A percentile compares a stretch with the other conserved stretches of the same genome.
phyloP scores from a whole-genome alignment of 106 monocot genomes.

The Dendrobium nobile region DNA sequence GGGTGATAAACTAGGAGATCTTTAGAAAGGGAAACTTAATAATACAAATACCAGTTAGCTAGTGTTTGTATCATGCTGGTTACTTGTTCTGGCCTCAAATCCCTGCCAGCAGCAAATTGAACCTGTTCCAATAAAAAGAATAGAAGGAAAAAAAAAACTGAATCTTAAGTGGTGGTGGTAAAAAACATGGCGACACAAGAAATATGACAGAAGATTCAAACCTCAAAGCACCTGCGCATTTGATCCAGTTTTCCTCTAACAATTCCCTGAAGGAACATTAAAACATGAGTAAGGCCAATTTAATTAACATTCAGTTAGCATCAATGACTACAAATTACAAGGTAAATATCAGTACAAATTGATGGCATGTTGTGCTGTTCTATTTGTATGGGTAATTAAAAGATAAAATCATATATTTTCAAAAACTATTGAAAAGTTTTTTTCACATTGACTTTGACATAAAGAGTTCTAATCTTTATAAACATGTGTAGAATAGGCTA shows the following conservation, averaged over 20 bases:
- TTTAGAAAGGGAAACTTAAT: background rate
- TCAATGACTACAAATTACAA: background rate
- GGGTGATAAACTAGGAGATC: background rate
- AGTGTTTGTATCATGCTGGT: slow-evolving; percentile 76
- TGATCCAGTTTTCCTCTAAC: slow-evolving; percentile 98
- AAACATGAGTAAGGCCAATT: background rate
- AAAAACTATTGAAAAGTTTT: background rate
- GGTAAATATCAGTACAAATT: background rate
- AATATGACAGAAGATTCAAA: slow-evolving; percentile 14
- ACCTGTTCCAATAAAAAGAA: slow-evolving; percentile 46
- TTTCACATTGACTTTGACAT: background rate
- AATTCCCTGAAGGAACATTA: slow-evolving; percentile 49
- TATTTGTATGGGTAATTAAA: background rate
- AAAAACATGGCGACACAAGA: background rate
- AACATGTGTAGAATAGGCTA: background rate
- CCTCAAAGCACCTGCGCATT: slow-evolving; percentile 96
- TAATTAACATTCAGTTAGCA: background rate
- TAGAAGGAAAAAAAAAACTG: background rate
- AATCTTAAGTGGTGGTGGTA: background rate
- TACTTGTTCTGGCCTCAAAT: slow-evolving; percentile 76
- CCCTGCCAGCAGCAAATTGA: slow-evolving; percentile 96
- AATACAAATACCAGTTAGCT: slow-evolving; percentile 51
- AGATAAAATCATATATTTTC: background rate
- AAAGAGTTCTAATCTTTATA: background rate
- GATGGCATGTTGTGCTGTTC: background rate